phyloP scores from a whole-genome alignment of 768 basidiomycete species.

The Pleurotus cornucopiae region DNA sequence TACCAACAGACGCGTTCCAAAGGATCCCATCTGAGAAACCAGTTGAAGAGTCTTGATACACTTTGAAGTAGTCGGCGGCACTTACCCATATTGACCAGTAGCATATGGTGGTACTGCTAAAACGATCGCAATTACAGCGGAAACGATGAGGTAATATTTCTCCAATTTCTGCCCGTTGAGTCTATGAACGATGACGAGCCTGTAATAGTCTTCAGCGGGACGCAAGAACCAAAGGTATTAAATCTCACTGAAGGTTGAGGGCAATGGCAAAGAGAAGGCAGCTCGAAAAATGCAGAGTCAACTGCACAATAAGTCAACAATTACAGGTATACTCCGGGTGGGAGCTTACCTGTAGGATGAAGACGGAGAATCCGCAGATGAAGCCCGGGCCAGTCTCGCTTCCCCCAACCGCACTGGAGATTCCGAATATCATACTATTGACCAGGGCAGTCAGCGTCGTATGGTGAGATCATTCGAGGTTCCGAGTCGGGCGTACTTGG shows the following conservation, averaged over 20 bases:
- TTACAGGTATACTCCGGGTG: background rate
- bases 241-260: constrained; percentile 19
- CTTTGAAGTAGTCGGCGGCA: no score
- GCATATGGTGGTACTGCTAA: constrained; percentile 17
- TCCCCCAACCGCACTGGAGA: constrained; percentile 16
- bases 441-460: background rate
- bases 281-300: constrained; percentile 17
- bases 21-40: constrained; percentile 15
- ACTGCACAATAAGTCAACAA: background rate
- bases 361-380: constrained; percentile 18
- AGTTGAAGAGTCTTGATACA: background rate
- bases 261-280: constrained; percentile 18
- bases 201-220: background rate
- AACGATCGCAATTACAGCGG: constrained; percentile 8
- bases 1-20: constrained; percentile 19
- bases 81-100: constrained; percentile 18
- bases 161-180: constrained; percentile 17
- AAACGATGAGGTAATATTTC: constrained; percentile 13
- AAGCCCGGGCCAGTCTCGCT: constrained; percentile 2
- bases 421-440: constrained; percentile 16
- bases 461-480: no score
- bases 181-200: constrained; percentile 16
- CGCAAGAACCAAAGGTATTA: background rate
- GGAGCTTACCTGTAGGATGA: constrained; percentile 15
- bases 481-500: constrained; percentile 13